These are phyloP conservation scores for Metschnikowia colocasiae DNA, from an alignment of 805 yeast species.

Conservation along the genomic window DNA sequence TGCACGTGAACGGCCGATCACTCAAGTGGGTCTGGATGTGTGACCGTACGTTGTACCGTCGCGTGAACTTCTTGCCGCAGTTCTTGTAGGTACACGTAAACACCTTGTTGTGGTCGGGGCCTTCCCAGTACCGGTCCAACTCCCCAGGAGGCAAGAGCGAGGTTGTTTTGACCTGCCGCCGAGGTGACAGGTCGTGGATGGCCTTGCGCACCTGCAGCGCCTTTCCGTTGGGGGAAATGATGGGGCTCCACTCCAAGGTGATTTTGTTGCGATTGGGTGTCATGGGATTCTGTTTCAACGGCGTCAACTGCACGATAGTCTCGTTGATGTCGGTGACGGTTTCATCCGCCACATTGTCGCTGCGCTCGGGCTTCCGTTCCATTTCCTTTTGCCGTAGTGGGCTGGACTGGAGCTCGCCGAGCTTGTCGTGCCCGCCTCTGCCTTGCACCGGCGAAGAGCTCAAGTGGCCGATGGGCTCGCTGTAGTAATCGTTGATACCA, in stretches of 20 bases:
- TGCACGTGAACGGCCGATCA: slow-evolving; percentile 88
- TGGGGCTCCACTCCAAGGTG: slow-evolving; percentile 43
- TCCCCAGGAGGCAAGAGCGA: slow-evolving; percentile 87
- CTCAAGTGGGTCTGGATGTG: slow-evolving; percentile 96
- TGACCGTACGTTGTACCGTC: slow-evolving; percentile 88
- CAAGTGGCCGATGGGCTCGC: slow-evolving; percentile 23
- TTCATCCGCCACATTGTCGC: slow-evolving; percentile 25
- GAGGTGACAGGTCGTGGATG: slow-evolving; percentile 45
- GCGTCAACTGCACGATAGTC: slow-evolving; percentile 40
- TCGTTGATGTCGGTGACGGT: slow-evolving; percentile 36
- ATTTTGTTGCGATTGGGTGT: slow-evolving; percentile 35
- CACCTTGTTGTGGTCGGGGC: slow-evolving; percentile 68
- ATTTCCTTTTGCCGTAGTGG: slow-evolving; percentile 26
- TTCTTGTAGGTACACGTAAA: slow-evolving; percentile 71
- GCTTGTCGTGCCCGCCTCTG: not conserved
- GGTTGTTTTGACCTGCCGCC: slow-evolving; percentile 48
- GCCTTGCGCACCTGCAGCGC: slow-evolving; percentile 18
- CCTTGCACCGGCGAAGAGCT: slow-evolving; percentile 9
- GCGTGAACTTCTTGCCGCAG: slow-evolving; percentile 80
- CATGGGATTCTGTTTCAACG: slow-evolving; percentile 33
- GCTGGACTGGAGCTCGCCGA: slow-evolving; percentile 17
- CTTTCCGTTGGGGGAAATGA: slow-evolving; percentile 36
- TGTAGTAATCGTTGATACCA: slow-evolving; percentile 9
- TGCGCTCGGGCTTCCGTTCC: not conserved
- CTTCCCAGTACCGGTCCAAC: slow-evolving; percentile 75